Evolutionary conservation across 1,284 basidiomycete genomes (phyloP), one percentile per base, ranked within the genome.

Genomic region (Caloboletus inedulis): DNA sequence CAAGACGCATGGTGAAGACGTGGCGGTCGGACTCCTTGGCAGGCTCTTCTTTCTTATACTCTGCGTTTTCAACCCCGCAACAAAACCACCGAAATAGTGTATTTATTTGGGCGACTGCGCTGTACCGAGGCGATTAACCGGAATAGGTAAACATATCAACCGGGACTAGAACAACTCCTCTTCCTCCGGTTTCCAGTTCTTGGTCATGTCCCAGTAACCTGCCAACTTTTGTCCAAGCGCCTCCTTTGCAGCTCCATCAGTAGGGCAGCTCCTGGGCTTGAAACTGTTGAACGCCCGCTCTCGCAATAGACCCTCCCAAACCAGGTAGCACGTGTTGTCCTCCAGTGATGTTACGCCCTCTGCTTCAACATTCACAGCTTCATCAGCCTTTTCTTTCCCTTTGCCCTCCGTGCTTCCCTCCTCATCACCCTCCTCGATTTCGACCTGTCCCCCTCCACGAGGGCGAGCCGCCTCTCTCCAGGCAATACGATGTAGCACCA

Each of bases 131-230:
- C 27, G 8, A 29, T 9, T 23, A 29, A 8, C 27, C 8, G 27
- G 3, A 29, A 29, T 29, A 29, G 27, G 8, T 9, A 9, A 25
- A 23, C 25, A 18, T 6, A 35, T 23, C 23, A 23, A 23, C n/a
- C n/a, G n/a, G 1, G 46, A 51, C 64, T 65, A 86, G 63, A 83
- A 82, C 57, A 85, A 58, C 56, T 87, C 85, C 58, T 89, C 86
- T 50, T 90, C 88, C 66, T 88, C 85, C 3, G 82, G 79, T 65
- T 82, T 88, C 81, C 83, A 89, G 62, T 88, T 87, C 82, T 94
- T 97, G 31, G 94, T 87, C 68, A 92, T 81, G 69, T 98, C 96
- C 95, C 95, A 98, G 67, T 94, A 91, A 0, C 91, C 89, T 37
- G 87, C 85, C 70, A 93, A 72, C 74, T 87, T 91, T 53, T 81